These are phyloP conservation scores for Fraxinus platypoda DNA, from an alignment of 305 asterid species.

Conservation along the genomic window DNA sequence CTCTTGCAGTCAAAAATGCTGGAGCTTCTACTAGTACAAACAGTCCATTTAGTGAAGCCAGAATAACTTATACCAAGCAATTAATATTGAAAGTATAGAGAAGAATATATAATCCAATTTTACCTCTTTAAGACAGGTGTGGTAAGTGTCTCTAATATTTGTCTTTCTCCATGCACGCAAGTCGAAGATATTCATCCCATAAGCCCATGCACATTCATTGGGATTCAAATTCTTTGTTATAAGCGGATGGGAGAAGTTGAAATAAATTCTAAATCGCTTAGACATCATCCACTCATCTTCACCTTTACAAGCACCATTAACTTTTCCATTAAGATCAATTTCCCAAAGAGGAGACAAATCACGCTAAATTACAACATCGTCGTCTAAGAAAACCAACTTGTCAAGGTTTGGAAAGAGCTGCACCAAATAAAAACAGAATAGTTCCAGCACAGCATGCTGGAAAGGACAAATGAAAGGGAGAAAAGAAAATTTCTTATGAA, in stretches of 20 bases:
- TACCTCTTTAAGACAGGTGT: slow-evolving; percentile 95
- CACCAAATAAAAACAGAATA: slow-evolving; percentile 33
- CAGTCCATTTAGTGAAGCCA: not conserved
- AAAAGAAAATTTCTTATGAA: slow-evolving; percentile 8
- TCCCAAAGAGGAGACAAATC: slow-evolving; percentile 93
- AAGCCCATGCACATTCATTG: slow-evolving; percentile 98
- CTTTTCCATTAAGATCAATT: slow-evolving; percentile 82
- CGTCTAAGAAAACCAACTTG: slow-evolving; percentile 96
- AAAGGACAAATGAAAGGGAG: slow-evolving; percentile 11
- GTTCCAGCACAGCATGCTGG: slow-evolving; percentile 14
- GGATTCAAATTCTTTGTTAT: slow-evolving; percentile 79
- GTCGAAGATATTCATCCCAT: slow-evolving; percentile 96
- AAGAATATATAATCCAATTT: slow-evolving; percentile 1
- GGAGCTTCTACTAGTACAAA: not conserved
- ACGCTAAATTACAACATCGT: slow-evolving; percentile 84
- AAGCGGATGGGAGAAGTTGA: slow-evolving; percentile 93
- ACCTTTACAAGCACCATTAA: slow-evolving; percentile 98
- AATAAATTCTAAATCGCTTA: slow-evolving; percentile 80
- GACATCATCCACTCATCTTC: slow-evolving; percentile 98
- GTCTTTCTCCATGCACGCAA: slow-evolving; percentile 80
- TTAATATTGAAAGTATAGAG: not conserved
- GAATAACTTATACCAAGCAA: not conserved
- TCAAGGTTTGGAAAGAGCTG: slow-evolving; percentile 93
- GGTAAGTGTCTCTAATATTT: slow-evolving; percentile 79
- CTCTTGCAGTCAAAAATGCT: not conserved